Evolutionary conservation across 192 early-diverging fungal species (phyloP).

Genomic region (Coemansia sp.): DNA sequence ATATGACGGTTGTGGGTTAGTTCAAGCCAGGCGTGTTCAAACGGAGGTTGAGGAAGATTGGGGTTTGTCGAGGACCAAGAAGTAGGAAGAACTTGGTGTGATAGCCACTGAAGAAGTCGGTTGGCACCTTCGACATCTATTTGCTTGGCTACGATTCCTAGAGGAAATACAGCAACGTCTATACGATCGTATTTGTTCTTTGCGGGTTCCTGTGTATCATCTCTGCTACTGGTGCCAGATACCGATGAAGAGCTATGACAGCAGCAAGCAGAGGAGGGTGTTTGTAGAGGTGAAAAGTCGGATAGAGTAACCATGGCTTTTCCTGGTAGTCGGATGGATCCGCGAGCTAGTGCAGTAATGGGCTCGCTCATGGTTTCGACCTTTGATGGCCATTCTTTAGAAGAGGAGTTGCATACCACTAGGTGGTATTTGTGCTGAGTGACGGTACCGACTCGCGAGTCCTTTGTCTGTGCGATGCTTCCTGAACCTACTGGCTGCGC

Average conservation of each 20-base stretch:
- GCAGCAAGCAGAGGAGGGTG: background rate
- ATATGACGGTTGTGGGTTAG: slow-evolving; percentile 44
- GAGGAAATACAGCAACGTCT: slow-evolving; percentile 46
- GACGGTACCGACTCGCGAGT: slow-evolving; percentile 40
- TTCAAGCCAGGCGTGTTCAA: slow-evolving; percentile 49
- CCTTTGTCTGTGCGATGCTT: slow-evolving; percentile 6
- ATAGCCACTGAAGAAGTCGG: slow-evolving; percentile 32
- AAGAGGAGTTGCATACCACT: slow-evolving; percentile 47
- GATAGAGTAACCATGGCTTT: slow-evolving; percentile 51
- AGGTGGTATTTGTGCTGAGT: slow-evolving; percentile 40
- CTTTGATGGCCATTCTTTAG: slow-evolving; percentile 44
- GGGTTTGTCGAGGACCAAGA: slow-evolving; percentile 24
- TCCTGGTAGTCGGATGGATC: slow-evolving; percentile 33
- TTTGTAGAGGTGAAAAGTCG: slow-evolving; percentile 37
- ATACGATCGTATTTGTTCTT: slow-evolving; percentile 20
- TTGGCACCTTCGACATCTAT: slow-evolving; percentile 32
- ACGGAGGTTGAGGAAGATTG: slow-evolving; percentile 22
- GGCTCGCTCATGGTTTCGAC: slow-evolving; percentile 45
- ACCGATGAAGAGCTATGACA: background rate
- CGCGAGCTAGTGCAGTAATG: slow-evolving; percentile 39
- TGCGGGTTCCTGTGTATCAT: background rate
- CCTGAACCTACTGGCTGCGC: background rate
- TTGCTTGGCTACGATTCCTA: slow-evolving; percentile 37
- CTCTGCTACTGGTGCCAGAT: background rate
- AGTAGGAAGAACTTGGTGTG: slow-evolving; percentile 28